Conservation (phyloP, 306 rosid genomes). For the Citrullus colocynthis region DNA sequence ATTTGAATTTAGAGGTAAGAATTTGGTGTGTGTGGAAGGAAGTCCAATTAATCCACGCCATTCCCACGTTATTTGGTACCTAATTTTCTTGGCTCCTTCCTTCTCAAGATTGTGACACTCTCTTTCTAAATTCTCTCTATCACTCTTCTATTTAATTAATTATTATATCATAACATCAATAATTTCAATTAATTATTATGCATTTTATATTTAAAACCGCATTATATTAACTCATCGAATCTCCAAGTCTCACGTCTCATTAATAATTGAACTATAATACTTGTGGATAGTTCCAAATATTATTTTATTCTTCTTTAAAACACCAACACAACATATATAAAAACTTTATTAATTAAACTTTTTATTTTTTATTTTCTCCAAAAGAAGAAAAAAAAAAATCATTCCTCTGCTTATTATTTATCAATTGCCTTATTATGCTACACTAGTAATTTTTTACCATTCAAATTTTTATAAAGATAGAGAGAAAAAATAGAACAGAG, state of each 20-base stretch:
- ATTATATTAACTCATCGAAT: neutral
- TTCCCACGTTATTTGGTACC: slow-evolving; percentile 8
- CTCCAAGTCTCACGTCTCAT: neutral
- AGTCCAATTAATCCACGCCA: slow-evolving; percentile 10
- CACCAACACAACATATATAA: neutral
- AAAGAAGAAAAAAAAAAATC: too few relatives aligned
- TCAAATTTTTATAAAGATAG: neutral
- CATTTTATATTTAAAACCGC: neutral
- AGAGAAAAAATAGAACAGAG: neutral
- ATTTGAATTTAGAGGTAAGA: neutral
- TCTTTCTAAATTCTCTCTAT: neutral
- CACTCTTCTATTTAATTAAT: neutral
- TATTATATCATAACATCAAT: neutral
- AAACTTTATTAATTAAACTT: neutral
- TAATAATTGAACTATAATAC: neutral
- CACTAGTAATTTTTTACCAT: neutral
- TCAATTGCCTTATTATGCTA: neutral
- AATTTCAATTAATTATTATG: neutral
- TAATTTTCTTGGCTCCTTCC: slow-evolving; percentile 3
- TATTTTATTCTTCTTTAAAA: neutral
- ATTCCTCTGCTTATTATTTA: neutral
- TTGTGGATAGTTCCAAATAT: neutral
- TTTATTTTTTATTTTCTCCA: too few relatives aligned
- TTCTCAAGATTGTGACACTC: neutral
- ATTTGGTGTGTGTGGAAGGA: neutral